These are phyloP conservation scores for Prototheca stagnorum DNA, from an alignment of 163 green algal species.

Conservation along the genomic window DNA sequence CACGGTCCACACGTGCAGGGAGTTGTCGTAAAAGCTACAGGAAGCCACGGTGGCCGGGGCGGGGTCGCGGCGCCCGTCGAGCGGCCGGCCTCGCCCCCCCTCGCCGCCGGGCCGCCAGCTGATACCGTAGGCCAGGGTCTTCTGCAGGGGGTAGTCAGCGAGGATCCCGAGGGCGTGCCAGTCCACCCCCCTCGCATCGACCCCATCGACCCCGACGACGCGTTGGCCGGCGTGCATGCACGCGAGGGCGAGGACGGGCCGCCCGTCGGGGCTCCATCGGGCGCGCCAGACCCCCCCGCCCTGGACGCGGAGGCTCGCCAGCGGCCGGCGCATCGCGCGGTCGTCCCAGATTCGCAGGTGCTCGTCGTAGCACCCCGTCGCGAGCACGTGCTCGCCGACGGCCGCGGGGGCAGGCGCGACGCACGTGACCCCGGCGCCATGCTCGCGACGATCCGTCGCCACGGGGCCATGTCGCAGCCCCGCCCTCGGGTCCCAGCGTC, in stretches of 20 bases:
- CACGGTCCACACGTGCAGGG: conserved; percentile 1
- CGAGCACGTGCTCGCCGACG: conserved; percentile 55
- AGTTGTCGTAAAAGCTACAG: conserved; percentile 9
- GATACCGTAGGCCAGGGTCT: conserved; percentile 70
- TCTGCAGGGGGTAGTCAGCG: conserved; percentile 35
- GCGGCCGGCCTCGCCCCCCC: too few species aligned
- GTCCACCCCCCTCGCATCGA: not conserved
- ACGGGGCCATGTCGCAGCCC: not conserved
- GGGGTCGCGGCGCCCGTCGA: too few species aligned
- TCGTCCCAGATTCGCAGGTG: conserved; percentile 80
- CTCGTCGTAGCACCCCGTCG: conserved; percentile 55
- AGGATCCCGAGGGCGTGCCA: conserved; percentile 5
- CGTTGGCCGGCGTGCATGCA: conserved; percentile 77
- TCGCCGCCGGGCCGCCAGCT: conserved; percentile 49
- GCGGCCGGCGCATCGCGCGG: conserved; percentile 31
- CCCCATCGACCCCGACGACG: conserved; percentile 25
- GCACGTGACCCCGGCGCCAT: conserved; percentile 71
- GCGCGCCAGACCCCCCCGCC: conserved; percentile 85
- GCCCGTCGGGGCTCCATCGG: conserved; percentile 62
- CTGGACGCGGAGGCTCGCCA: not conserved
- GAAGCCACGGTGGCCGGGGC: not conserved
- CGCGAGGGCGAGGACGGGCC: conserved; percentile 50
- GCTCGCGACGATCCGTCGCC: conserved; percentile 41
- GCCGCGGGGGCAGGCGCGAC: conserved; percentile 65
- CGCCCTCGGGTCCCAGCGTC: conserved; percentile 56